Percentiles rank a stretch among this genome's conserved stretches.
phyloP scores from a whole-genome alignment of 352 stramenopile genomes.

The Pythium biforme region DNA sequence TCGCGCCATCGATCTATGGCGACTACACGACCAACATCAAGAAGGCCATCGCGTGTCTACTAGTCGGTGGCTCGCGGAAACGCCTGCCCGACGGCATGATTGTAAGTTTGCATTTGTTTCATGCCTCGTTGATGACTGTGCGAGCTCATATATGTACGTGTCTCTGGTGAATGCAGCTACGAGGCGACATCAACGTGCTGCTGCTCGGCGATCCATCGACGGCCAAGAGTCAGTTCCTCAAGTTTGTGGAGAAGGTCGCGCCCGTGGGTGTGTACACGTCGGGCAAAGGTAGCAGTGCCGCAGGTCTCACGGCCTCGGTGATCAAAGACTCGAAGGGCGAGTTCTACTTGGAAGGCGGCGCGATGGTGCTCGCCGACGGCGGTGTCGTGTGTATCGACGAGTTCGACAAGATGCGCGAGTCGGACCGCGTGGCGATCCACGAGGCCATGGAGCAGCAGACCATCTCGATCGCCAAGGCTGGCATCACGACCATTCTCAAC shows the following conservation, averaged over 20 bases:
- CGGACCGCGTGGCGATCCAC: constrained; percentile 97
- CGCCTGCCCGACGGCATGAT: constrained; percentile 95
- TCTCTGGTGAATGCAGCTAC: constrained; percentile 38
- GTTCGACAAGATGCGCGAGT: constrained; percentile 95
- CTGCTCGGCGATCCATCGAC: constrained; percentile 97
- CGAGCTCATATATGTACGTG: neutral
- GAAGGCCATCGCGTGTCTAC: constrained; percentile 94
- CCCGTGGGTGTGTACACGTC: constrained; percentile 98
- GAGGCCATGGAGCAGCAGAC: constrained; percentile 99
- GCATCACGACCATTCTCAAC: constrained; percentile 99
- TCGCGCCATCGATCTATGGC: constrained; percentile 95
- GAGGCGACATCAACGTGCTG: constrained; percentile 99
- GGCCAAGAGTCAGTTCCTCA: constrained; percentile 98
- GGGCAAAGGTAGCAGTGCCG: constrained; percentile 97
- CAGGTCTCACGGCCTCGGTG: constrained; percentile 96
- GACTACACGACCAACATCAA: constrained; percentile 98
- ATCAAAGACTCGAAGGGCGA: constrained; percentile 95
- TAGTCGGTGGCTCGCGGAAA: constrained; percentile 95
- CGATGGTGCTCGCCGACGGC: constrained; percentile 98
- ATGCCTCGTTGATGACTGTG: neutral
- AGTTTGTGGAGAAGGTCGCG: constrained; percentile 96
- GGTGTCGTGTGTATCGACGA: constrained; percentile 99
- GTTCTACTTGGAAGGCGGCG: constrained; percentile 98
- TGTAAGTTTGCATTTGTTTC: constrained; percentile 31
- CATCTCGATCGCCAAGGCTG: constrained; percentile 98